These are phyloP conservation scores for Kwoniella sp. DNA, from an alignment of 768 basidiomycete species.

Conservation along the genomic window DNA sequence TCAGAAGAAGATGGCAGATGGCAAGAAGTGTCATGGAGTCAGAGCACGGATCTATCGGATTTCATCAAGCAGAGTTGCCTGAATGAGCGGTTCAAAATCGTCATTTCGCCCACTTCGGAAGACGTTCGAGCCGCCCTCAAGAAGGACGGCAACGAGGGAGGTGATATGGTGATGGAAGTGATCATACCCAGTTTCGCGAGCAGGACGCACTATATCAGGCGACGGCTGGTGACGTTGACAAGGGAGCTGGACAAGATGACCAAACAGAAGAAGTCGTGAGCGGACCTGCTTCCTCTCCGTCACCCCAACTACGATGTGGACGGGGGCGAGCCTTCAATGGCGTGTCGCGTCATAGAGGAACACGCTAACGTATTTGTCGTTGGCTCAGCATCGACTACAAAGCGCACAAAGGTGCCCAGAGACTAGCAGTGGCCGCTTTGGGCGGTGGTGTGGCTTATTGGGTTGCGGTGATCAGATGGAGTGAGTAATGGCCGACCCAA, in stretches of 20 bases:
- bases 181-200: conserved; percentile 68
- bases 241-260: conserved; percentile 62
- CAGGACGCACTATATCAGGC: conserved; percentile 65
- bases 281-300: neutral
- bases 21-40: conserved; percentile 63
- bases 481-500: conserved; percentile 61
- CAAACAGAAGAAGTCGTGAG: conserved; percentile 62
- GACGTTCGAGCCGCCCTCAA: conserved; percentile 22
- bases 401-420: conserved; percentile 64
- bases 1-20: conserved; percentile 29
- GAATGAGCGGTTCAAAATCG: conserved; percentile 63
- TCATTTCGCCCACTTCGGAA: conserved; percentile 34
- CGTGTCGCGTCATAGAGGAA: too few species aligned
- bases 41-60: conserved; percentile 68
- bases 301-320: too few species aligned
- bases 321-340: neutral
- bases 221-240: conserved; percentile 60
- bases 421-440: conserved; percentile 66
- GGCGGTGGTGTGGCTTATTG: conserved; percentile 68
- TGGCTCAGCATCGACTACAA: conserved; percentile 59
- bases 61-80: conserved; percentile 68
- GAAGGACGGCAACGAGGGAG: conserved; percentile 6
- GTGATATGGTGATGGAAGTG: conserved; percentile 59
- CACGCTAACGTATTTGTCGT: too few species aligned
- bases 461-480: conserved; percentile 67